These are phyloP conservation scores for Phytophthora podocarpi DNA, from an alignment of 352 stramenopile species.

Conservation along the genomic window DNA sequence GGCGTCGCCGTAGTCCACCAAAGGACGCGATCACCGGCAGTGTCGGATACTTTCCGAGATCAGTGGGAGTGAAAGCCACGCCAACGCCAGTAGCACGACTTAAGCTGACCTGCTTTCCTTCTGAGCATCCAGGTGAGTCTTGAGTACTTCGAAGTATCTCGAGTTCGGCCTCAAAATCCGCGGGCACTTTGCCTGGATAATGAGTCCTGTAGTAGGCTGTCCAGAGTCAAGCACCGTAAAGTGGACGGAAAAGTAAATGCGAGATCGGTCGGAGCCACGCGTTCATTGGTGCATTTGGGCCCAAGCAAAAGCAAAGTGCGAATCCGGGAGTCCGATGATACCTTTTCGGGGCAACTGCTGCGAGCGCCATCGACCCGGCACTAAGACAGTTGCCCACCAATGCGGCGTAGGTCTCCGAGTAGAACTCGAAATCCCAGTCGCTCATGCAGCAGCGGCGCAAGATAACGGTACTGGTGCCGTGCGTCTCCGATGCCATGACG, in stretches of 20 bases:
- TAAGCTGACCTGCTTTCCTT: conserved; percentile 24
- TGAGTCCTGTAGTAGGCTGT: conserved; percentile 46
- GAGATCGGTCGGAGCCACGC: conserved; percentile 38
- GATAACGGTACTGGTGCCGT: conserved; percentile 42
- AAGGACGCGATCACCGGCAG: conserved; percentile 42
- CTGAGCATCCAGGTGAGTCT: conserved; percentile 21
- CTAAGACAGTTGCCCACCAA: conserved; percentile 50
- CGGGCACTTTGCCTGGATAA: conserved; percentile 25
- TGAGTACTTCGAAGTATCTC: conserved; percentile 28
- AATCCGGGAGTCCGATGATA: background rate
- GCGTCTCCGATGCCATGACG: conserved; percentile 49
- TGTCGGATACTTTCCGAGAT: conserved; percentile 4
- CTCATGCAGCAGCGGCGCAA: conserved; percentile 46
- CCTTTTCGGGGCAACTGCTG: conserved; percentile 11
- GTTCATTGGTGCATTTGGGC: conserved; percentile 31
- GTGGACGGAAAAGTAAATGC: conserved; percentile 35
- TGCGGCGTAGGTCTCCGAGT: conserved; percentile 47
- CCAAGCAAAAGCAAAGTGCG: conserved; percentile 35
- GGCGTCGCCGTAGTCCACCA: conserved; percentile 37
- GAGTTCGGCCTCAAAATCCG: conserved; percentile 37
- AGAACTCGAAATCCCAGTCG: conserved; percentile 36
- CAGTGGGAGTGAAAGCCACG: conserved; percentile 20
- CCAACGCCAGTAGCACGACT: conserved; percentile 24
- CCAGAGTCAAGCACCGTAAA: conserved; percentile 39
- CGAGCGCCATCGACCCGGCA: conserved; percentile 40